phyloP scores from a whole-genome alignment of 2,329 filamentous ascomycete genomes.

The Davidsoniella virescens region DNA sequence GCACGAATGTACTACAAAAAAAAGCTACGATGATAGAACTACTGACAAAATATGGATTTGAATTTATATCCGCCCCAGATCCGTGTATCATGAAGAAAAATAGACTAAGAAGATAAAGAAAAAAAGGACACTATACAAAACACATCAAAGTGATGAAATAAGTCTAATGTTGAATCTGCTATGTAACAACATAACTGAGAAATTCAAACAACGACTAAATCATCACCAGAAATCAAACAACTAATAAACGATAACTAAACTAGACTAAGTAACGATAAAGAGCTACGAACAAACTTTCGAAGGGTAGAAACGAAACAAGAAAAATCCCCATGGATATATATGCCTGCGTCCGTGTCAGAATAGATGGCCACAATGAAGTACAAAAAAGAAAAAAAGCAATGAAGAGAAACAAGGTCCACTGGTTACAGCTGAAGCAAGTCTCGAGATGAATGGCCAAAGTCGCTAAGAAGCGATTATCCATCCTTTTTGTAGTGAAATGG shows the following conservation, averaged over 20 bases:
- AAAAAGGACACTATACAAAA: background rate
- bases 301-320: background rate
- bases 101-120: background rate
- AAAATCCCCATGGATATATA: background rate
- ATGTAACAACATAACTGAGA: background rate
- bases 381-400: background rate
- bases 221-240: background rate
- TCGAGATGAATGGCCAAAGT: background rate
- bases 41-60: background rate
- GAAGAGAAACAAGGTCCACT: too few species aligned
- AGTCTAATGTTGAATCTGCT: background rate
- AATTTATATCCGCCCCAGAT: background rate
- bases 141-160: background rate
- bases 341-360: too few species aligned
- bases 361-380: background rate
- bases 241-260: background rate
- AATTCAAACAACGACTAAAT: background rate
- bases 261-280: background rate
- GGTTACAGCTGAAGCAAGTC: too few species aligned
- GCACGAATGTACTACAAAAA: background rate
- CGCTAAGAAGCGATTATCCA: conserved; percentile 1
- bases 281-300: too few species aligned
- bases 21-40: background rate
- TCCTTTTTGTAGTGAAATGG: background rate
- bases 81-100: background rate